Evolutionary conservation across 83 land plant species (phyloP).

Genomic region (Picea mariana): DNA sequence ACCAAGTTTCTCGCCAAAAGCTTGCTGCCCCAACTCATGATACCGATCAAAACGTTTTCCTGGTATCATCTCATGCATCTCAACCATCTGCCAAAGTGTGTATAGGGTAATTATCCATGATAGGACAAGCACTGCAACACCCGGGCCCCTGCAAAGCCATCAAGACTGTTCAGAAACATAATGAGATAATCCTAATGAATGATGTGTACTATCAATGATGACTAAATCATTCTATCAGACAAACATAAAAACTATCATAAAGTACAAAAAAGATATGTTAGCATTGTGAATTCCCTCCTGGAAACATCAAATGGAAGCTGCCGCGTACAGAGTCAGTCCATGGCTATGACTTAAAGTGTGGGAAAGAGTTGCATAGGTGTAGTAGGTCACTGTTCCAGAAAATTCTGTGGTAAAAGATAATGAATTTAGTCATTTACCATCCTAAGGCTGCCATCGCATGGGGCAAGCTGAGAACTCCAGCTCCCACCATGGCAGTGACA

Average conservation of each 20-base stretch:
- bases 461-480: conserved; percentile 51
- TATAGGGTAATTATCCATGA: conserved; percentile 80
- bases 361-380: no score
- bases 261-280: no score
- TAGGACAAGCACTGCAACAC: conserved; percentile 54
- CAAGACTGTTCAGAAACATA: no score
- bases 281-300: no score
- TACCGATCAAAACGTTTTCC: conserved; percentile 78
- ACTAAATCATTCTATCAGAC: no score
- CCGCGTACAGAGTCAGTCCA: no score
- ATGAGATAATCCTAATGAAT: no score
- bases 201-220: no score
- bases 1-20: conserved; percentile 75
- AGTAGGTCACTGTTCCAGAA: no score
- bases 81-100: conserved; percentile 89
- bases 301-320: no score
- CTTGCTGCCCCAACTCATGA: conserved; percentile 80
- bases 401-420: neutral
- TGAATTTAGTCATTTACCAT: neutral
- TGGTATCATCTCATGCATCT: conserved; percentile 85
- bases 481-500: conserved; percentile 72
- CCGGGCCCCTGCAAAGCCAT: conserved; percentile 63
- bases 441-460: conserved; percentile 24
- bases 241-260: no score
- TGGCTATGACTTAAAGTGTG: no score